Evolutionary conservation across 371 early-diverging fungal species (phyloP).

Genomic region (Mycotypha africana): DNA sequence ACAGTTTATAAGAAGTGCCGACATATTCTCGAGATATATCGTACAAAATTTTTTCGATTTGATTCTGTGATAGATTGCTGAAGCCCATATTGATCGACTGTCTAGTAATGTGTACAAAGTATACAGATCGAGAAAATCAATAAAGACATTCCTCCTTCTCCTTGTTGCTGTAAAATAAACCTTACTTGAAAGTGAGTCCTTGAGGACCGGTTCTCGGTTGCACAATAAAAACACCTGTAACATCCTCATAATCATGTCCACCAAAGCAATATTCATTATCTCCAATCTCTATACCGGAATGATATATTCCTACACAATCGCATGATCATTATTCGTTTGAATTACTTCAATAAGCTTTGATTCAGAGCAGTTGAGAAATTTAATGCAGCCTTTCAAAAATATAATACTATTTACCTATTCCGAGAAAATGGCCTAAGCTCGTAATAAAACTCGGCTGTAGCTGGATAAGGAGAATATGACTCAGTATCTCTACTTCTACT

Average conservation of each 20-base stretch:
- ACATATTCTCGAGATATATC: constrained; percentile 50
- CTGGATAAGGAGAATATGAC: too few species aligned
- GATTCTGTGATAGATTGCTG: constrained; percentile 37
- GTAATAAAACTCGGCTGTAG: too few species aligned
- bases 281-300: constrained; percentile 1
- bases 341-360: not conserved
- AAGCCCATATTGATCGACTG: constrained; percentile 57
- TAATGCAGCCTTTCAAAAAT: too few species aligned
- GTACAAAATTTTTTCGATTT: constrained; percentile 43
- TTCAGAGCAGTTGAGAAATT: too few species aligned
- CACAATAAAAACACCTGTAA: constrained; percentile 53
- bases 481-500: too few species aligned
- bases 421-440: too few species aligned
- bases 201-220: constrained; percentile 49
- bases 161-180: not conserved
- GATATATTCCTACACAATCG: too few species aligned
- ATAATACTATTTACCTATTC: too few species aligned
- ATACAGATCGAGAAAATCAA: constrained; percentile 8
- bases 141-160: too few species aligned
- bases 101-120: constrained; percentile 40
- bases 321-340: not conserved
- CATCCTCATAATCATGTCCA: constrained; percentile 41
- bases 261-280: constrained; percentile 57
- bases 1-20: constrained; percentile 52
- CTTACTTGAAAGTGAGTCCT: constrained; percentile 13